A percentile compares a stretch with the other conserved stretches of the same genome.
Evolutionary conservation across 2,329 filamentous ascomycete species (phyloP).

Genomic region (Parastagonospora avenae): DNA sequence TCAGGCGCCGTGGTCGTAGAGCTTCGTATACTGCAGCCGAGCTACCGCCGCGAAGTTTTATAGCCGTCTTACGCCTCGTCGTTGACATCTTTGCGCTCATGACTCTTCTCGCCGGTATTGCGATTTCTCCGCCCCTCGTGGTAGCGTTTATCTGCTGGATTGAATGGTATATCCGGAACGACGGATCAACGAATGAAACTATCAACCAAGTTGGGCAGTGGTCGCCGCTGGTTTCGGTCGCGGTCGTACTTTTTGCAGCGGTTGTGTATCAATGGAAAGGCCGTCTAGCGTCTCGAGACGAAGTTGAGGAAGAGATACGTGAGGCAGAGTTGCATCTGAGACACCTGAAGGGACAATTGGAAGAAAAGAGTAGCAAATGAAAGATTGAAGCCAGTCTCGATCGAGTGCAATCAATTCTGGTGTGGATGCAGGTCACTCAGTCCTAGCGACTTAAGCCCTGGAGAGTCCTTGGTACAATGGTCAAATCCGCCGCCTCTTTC

Average conservation of each 20-base stretch:
- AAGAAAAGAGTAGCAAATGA: not conserved
- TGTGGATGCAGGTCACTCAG: too few relatives aligned
- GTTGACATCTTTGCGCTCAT: conserved; percentile 3
- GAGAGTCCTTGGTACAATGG: too few relatives aligned
- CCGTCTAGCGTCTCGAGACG: not conserved
- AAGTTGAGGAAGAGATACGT: not conserved
- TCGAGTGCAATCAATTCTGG: too few relatives aligned
- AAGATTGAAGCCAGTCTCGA: not conserved
- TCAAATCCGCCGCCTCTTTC: too few relatives aligned
- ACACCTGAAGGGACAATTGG: not conserved
- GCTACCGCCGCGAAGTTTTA: not conserved
- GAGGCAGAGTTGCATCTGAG: not conserved
- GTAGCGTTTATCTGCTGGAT: conserved; percentile 17
- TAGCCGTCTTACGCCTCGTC: not conserved
- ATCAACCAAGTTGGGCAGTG: conserved; percentile 14
- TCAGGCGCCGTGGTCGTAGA: too few relatives aligned
- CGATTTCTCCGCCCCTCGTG: conserved; percentile 7
- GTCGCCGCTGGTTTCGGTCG: conserved; percentile 7
- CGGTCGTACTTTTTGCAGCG: conserved; percentile 7
- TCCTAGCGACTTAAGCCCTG: too few relatives aligned
- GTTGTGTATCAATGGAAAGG: conserved; percentile 5
- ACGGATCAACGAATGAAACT: conserved; percentile 11
- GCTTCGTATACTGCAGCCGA: not conserved
- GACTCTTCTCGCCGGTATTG: conserved; percentile 5
- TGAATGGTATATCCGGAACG: conserved; percentile 18